These are phyloP conservation scores for Alloteropsis semialata DNA, from an alignment of 176 grass and related monocot genomes.

Conservation along the genomic window DNA sequence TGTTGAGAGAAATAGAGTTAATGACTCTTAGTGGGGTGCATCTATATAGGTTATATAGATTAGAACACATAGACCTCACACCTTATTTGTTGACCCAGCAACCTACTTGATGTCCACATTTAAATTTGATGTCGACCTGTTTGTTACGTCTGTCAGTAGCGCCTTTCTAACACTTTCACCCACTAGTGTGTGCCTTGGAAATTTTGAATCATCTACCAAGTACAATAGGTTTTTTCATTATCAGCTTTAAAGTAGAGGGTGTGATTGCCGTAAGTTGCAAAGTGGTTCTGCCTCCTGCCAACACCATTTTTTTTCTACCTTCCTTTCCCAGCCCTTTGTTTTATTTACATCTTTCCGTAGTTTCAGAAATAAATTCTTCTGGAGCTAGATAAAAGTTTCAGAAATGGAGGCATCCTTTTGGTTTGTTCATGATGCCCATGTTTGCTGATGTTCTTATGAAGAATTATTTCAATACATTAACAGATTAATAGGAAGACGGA, in stretches of 20 bases:
- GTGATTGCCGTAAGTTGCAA: neutral
- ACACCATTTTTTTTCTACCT: neutral
- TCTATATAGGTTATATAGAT: too few species aligned
- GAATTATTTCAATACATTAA: neutral
- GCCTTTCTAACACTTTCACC: neutral
- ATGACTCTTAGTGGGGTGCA: too few species aligned
- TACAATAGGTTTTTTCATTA: neutral
- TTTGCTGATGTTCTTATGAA: neutral
- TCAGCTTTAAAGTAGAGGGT: neutral
- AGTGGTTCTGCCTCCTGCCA: neutral
- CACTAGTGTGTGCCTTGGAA: neutral
- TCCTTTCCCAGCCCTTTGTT: neutral
- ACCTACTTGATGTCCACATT: neutral
- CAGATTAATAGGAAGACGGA: constrained; percentile 95
- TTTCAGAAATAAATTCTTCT: neutral
- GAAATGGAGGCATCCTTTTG: neutral
- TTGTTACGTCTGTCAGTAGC: neutral
- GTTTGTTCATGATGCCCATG: neutral
- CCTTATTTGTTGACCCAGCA: neutral
- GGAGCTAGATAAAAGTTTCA: neutral
- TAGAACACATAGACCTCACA: neutral
- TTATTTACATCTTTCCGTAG: neutral
- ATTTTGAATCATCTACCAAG: neutral
- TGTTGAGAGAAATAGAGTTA: too few species aligned
- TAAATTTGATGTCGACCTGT: neutral